phyloP scores from a whole-genome alignment of 768 basidiomycete species.

The Termitomyces eurrhizus region DNA sequence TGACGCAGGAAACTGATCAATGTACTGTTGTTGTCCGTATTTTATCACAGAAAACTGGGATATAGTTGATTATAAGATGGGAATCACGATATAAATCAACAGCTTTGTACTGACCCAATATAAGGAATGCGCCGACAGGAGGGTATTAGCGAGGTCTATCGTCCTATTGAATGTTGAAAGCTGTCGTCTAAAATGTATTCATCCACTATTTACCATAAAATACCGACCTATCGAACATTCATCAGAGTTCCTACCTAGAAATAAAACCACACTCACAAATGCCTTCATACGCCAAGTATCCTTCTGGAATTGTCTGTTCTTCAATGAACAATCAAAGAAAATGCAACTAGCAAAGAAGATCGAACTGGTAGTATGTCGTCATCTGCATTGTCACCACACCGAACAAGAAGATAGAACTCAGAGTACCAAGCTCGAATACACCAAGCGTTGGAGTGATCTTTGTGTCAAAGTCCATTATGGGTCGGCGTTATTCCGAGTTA shows the following conservation, averaged over 20 bases:
- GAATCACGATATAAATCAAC: too few species aligned
- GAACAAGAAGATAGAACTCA: conserved; percentile 4
- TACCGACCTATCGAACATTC: conserved; percentile 4
- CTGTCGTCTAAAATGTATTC: background rate
- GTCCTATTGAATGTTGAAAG: background rate
- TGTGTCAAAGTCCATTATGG: too few species aligned
- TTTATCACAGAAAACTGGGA: conserved; percentile 8
- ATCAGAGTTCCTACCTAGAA: background rate
- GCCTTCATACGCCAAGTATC: conserved; percentile 6
- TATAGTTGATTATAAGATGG: background rate
- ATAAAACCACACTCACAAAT: conserved; percentile 4
- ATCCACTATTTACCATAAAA: conserved; percentile 5
- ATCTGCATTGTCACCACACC: conserved; percentile 2
- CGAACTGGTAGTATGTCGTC: conserved; percentile 6
- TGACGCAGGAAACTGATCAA: conserved; percentile 1
- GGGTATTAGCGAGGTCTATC: conserved; percentile 3
- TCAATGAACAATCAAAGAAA: background rate
- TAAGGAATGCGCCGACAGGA: background rate
- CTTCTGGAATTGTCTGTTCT: conserved; percentile 6
- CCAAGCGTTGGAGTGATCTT: background rate
- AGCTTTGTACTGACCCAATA: background rate
- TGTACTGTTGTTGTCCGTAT: conserved; percentile 4
- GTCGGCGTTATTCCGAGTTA: too few species aligned
- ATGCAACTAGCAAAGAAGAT: background rate
- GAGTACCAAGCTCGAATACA: conserved; percentile 1